Conservation (phyloP, 2,329 filamentous ascomycete species). For the Emmonsiellopsis sp. region DNA sequence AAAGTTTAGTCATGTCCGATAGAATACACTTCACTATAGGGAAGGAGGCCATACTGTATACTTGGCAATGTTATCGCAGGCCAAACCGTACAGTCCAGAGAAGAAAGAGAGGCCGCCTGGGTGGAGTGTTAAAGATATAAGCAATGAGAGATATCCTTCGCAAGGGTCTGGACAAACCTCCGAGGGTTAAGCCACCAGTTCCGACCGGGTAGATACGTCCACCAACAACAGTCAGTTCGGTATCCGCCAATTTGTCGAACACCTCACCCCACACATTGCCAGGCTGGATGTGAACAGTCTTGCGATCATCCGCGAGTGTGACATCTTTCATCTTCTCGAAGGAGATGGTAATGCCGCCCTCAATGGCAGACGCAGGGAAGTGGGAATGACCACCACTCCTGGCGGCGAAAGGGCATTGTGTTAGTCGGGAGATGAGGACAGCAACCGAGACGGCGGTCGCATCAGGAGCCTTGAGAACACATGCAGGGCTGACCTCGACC, state of each 20-base stretch:
- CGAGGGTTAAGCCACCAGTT: constrained; percentile 11
- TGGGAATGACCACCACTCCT: constrained; percentile 32
- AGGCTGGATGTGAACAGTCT: constrained; percentile 9
- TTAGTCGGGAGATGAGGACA: not conserved
- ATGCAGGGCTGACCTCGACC: constrained; percentile 3
- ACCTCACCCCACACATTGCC: constrained; percentile 12
- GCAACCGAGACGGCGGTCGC: not conserved
- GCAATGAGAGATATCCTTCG: too few species aligned
- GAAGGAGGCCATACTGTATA: constrained; percentile 34
- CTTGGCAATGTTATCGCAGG: constrained; percentile 38
- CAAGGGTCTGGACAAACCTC: too few species aligned
- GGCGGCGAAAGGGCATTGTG: constrained; percentile 13
- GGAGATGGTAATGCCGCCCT: constrained; percentile 12
- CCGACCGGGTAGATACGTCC: constrained; percentile 11
- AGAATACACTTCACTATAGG: not conserved
- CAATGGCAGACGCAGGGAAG: constrained; percentile 31
- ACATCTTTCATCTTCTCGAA: constrained; percentile 9
- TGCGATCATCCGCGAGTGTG: constrained; percentile 7
- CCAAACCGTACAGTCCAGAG: constrained; percentile 37
- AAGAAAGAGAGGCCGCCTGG: constrained; percentile 38
- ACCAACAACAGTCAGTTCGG: constrained; percentile 9
- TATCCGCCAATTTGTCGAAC: constrained; percentile 8
- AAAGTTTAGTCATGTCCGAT: not conserved
- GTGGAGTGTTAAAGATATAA: not conserved
- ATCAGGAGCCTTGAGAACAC: not conserved